Percentiles rank a stretch among this genome's conserved stretches.
Conservation (phyloP, 768 basidiomycete species). For the Tylopilus plumbeoviolaceoides region DNA sequence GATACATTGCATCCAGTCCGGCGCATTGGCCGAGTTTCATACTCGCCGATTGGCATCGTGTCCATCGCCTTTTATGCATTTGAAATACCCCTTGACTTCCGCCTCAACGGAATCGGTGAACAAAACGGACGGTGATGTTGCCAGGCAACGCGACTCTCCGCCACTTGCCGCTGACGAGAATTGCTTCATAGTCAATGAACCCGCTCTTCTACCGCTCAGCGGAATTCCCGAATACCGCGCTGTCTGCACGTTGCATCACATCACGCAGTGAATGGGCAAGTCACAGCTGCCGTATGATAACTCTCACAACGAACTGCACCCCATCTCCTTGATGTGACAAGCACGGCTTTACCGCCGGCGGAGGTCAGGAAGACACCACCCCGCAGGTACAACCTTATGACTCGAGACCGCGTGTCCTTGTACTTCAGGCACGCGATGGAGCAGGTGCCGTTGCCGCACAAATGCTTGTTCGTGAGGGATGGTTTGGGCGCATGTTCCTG, state of each 20-base stretch:
- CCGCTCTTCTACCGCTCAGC: constrained; percentile 74
- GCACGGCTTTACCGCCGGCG: constrained; percentile 25
- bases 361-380: constrained; percentile 16
- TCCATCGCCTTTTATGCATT: constrained; percentile 56
- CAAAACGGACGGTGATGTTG: constrained; percentile 6
- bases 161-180: constrained; percentile 6
- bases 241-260: constrained; percentile 56
- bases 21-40: constrained; percentile 89
- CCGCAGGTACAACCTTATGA: constrained; percentile 8
- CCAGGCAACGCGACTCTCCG: constrained; percentile 9
- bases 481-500: too few relatives aligned
- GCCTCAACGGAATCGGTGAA: constrained; percentile 9
- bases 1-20: constrained; percentile 47
- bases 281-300: constrained; percentile 22
- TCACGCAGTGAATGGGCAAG: constrained; percentile 25
- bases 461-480: constrained; percentile 47
- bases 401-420: constrained; percentile 43
- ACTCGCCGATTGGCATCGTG: constrained; percentile 70
- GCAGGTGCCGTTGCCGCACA: constrained; percentile 74
- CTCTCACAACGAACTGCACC: constrained; percentile 27
- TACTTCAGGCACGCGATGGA: constrained; percentile 73
- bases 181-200: constrained; percentile 57
- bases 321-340: constrained; percentile 25
- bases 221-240: constrained; percentile 84
- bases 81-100: constrained; percentile 22